Base-by-base conservation (phyloP, 768 basidiomycete genomes). In the Hygrocybe coccinea region DNA sequence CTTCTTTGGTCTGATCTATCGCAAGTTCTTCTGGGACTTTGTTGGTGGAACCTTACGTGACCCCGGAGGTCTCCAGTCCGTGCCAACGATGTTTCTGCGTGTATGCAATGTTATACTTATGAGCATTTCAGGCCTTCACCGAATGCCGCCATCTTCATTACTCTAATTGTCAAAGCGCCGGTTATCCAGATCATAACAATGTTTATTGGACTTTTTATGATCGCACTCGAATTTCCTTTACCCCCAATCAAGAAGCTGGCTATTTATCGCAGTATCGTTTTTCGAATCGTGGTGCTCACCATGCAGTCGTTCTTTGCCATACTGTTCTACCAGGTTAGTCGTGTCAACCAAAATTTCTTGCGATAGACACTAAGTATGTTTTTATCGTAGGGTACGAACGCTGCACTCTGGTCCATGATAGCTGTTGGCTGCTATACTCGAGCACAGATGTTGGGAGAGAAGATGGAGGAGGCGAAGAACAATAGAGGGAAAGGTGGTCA, bases 1-100 rank as follows among this genome's bases (percentile, higher is more conserved):
- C 33, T 85, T 89, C 72, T 95, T 82, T 73, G 93, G 84, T 15
- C 68, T 94, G 12, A 74, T 87, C 62, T 93, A 84, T 74, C 89
- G 91, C 71, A 95, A 95, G 74, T 95, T 91, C 81, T 94, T 95
- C 74, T 95, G 90, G 89, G 94, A 95, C 74, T 91, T 95, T 67
- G 74, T 92, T n/a, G 85, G 83, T 56, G 92, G 89, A 46, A 85
- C 79, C 55, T 67, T 91, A 55, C 86, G 88, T 58, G 79, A 82
- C 67, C 89, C 89, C 25, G 89, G 89, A 73, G 89, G 89, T 52
- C 55, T 89, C 22, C 87, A 90, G 89, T 90, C 60, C 65, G 85
- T 83, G 7, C 21, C 34, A 9, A 12, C 10, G 11, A 25, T 33
- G 21, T 22, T 29, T 19, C 10, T 41, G 8, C 33, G 33, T 11